phyloP scores from a whole-genome alignment of 306 rosid species.

The Lablab purpureus region DNA sequence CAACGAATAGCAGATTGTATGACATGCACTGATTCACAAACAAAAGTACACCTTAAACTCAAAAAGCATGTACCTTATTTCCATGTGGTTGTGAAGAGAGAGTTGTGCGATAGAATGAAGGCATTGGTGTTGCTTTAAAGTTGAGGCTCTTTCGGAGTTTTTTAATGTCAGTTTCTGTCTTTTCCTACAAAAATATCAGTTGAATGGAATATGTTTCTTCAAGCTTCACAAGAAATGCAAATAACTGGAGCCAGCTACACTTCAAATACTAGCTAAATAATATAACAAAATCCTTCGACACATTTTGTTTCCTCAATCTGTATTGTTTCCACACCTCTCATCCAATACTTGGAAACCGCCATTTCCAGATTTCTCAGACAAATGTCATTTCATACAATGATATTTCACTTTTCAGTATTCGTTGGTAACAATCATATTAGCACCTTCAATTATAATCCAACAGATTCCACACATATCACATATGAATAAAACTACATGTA shows the following conservation, averaged over 20 bases:
- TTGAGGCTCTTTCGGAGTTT: conserved; percentile 68
- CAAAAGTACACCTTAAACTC: not conserved
- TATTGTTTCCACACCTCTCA: not conserved
- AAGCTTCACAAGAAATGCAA: not conserved
- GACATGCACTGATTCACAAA: not conserved
- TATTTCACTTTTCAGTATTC: not conserved
- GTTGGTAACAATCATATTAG: not conserved
- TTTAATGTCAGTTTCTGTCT: conserved; percentile 70
- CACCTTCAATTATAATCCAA: not conserved
- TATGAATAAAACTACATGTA: not conserved
- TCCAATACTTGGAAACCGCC: not conserved
- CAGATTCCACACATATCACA: not conserved
- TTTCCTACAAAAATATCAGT: conserved; percentile 56
- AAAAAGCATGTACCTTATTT: conserved; percentile 59
- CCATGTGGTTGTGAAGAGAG: conserved; percentile 48
- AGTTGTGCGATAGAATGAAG: conserved; percentile 64
- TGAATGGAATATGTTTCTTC: conserved; percentile 40
- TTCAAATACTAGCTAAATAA: not conserved
- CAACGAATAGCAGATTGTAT: not conserved
- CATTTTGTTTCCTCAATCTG: conserved; percentile 2
- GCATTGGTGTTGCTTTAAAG: conserved; percentile 81
- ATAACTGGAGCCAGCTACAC: not conserved
- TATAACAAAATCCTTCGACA: conserved; percentile 1
- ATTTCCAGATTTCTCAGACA: not conserved
- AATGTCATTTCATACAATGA: not conserved